These are phyloP conservation scores for Boletus pseudopeckii DNA, from an alignment of 768 basidiomycete species.

Conservation along the genomic window DNA sequence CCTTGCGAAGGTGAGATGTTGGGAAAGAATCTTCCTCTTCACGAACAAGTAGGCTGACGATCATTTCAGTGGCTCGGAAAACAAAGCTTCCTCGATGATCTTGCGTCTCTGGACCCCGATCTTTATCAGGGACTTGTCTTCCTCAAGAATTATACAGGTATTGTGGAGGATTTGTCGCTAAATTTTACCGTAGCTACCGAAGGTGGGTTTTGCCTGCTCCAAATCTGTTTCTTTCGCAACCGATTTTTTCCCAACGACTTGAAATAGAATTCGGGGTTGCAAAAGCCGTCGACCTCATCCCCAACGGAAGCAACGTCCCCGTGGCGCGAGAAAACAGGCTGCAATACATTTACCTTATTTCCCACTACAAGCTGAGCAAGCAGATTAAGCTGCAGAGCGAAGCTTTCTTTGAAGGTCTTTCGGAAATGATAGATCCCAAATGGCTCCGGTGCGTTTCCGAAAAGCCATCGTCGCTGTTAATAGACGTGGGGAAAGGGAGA, in stretches of 20 bases:
- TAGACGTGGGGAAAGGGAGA: background rate
- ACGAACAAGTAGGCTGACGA: background rate
- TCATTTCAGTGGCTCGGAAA: slow-evolving; percentile 79
- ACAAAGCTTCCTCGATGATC: slow-evolving; percentile 90
- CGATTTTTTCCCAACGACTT: background rate
- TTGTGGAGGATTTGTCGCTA: slow-evolving; percentile 83
- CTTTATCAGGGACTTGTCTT: slow-evolving; percentile 90
- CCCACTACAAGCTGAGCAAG: slow-evolving; percentile 81
- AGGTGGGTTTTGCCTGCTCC: slow-evolving; percentile 45
- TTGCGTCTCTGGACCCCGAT: slow-evolving; percentile 87
- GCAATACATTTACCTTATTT: slow-evolving; percentile 85
- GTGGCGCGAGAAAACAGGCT: slow-evolving; percentile 89
- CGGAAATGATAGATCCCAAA: slow-evolving; percentile 87
- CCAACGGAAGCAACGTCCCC: slow-evolving; percentile 73
- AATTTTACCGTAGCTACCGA: slow-evolving; percentile 88
- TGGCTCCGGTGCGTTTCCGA: slow-evolving; percentile 62
- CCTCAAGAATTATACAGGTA: slow-evolving; percentile 86
- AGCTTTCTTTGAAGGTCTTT: slow-evolving; percentile 89
- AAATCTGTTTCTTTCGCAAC: background rate
- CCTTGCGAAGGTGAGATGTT: slow-evolving; percentile 64
- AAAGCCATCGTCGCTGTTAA: background rate
- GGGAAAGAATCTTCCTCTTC: background rate
- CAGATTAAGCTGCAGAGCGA: slow-evolving; percentile 85
- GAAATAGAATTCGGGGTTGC: slow-evolving; percentile 76
- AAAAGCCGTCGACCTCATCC: slow-evolving; percentile 72